Evolutionary conservation across 352 stramenopile species (phyloP).

Genomic region (Phytopythium cucurbitacearum): DNA sequence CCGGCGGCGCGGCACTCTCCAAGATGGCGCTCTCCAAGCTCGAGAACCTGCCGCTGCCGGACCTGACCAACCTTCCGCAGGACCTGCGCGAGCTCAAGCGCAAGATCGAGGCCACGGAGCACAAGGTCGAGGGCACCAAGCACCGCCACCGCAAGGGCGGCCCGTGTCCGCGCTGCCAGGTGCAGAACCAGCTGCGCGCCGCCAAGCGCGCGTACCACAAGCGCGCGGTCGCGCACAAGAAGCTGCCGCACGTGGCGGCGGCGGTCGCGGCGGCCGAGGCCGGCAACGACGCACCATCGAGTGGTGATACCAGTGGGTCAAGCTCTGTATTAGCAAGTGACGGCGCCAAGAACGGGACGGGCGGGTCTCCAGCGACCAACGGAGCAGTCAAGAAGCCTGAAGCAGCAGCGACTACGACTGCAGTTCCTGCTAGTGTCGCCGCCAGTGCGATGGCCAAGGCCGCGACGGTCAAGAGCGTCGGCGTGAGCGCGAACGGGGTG

Average conservation of each 20-base stretch:
- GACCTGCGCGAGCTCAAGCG: constrained; percentile 80
- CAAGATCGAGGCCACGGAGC: constrained; percentile 81
- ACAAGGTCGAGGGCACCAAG: constrained; percentile 86
- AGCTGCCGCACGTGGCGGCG: constrained; percentile 53
- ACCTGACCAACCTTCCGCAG: constrained; percentile 71
- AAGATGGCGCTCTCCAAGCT: constrained; percentile 67
- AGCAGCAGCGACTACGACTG: too few relatives aligned
- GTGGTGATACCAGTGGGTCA: too few relatives aligned
- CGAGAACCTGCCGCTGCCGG: constrained; percentile 66
- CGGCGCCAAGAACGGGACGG: too few relatives aligned
- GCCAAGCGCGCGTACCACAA: constrained; percentile 82
- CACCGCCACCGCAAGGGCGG: constrained; percentile 81
- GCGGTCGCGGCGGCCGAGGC: constrained; percentile 1
- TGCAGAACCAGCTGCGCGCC: constrained; percentile 77
- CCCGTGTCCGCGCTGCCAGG: constrained; percentile 73
- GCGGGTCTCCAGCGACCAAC: too few relatives aligned
- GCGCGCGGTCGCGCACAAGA: constrained; percentile 76
- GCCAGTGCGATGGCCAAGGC: too few relatives aligned
- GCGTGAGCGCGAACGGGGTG: neutral
- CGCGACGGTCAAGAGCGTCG: neutral
- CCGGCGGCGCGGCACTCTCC: constrained; percentile 32
- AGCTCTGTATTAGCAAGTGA: too few relatives aligned
- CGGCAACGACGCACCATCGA: neutral
- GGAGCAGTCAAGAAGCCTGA: too few relatives aligned
- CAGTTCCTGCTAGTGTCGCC: too few relatives aligned